These are phyloP conservation scores for Suillus paluster DNA, from an alignment of 768 basidiomycete genomes.

Conservation along the genomic window DNA sequence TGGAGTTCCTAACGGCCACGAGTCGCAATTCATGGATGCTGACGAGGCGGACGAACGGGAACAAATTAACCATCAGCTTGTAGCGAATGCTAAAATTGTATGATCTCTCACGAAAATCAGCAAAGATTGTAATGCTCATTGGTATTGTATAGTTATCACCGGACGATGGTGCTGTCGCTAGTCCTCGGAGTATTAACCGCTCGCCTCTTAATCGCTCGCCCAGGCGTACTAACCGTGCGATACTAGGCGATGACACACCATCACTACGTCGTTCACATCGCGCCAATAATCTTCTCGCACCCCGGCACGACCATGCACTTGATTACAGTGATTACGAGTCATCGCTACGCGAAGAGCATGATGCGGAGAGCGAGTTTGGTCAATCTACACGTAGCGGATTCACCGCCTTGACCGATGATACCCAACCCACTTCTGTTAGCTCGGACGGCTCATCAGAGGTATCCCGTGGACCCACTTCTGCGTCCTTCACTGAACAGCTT, in stretches of 20 bases:
- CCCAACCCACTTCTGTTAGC: slow-evolving; percentile 58
- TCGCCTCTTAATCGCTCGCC: slow-evolving; percentile 80
- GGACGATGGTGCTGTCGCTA: slow-evolving; percentile 59
- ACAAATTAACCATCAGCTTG: slow-evolving; percentile 86
- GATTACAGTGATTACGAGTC: slow-evolving; percentile 49
- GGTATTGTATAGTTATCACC: slow-evolving; percentile 58
- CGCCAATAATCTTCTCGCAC: slow-evolving; percentile 46
- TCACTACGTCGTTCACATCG: slow-evolving; percentile 44
- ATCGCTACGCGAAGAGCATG: slow-evolving; percentile 50
- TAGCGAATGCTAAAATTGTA: slow-evolving; percentile 74
- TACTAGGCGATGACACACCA: slow-evolving; percentile 43
- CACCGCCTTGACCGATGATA: slow-evolving; percentile 51
- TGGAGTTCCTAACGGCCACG: slow-evolving; percentile 52
- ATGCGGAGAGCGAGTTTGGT: slow-evolving; percentile 61
- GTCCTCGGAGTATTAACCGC: slow-evolving; percentile 69
- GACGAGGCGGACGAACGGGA: slow-evolving; percentile 82
- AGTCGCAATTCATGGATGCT: slow-evolving; percentile 89
- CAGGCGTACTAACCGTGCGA: slow-evolving; percentile 49
- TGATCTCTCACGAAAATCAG: slow-evolving; percentile 28
- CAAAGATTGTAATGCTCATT: slow-evolving; percentile 18
- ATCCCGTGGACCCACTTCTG: slow-evolving; percentile 41
- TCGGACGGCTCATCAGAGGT: slow-evolving; percentile 48
- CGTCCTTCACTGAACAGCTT: slow-evolving; percentile 65
- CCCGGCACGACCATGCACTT: slow-evolving; percentile 46
- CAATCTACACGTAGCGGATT: slow-evolving; percentile 45